These are phyloP conservation scores for Solanum hybrid DNA, from an alignment of 305 asterid genomes.

Conservation along the genomic window DNA sequence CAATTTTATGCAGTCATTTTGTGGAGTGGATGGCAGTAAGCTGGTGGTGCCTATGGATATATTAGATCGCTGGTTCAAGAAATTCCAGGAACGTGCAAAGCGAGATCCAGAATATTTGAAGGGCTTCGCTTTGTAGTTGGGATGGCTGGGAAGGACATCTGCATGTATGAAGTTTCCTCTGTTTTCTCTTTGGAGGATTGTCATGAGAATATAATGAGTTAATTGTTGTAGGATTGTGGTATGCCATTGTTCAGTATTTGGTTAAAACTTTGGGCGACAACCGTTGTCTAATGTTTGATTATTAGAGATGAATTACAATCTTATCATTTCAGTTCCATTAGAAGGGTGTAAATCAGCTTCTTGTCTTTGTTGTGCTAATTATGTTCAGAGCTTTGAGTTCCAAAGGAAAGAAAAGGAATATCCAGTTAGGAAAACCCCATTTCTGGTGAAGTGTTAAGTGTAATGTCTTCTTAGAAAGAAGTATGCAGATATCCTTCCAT, in stretches of 20 bases:
- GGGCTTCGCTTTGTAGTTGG: slow-evolving; percentile 56
- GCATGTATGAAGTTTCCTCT: background rate
- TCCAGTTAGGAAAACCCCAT: background rate
- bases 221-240: background rate
- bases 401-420: background rate
- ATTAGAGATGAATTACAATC: background rate
- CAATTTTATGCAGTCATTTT: slow-evolving; percentile 92
- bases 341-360: background rate
- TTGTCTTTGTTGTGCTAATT: background rate
- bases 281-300: background rate
- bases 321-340: background rate
- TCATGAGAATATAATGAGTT: background rate
- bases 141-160: background rate
- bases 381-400: background rate
- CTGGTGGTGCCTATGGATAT: slow-evolving; percentile 90
- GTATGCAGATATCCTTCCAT: background rate
- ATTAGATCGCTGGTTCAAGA: slow-evolving; percentile 90
- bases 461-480: background rate
- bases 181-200: background rate
- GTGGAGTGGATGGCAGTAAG: slow-evolving; percentile 83
- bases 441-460: background rate
- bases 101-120: slow-evolving; percentile 83
- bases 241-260: background rate
- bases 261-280: background rate
- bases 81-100: slow-evolving; percentile 84